Base-by-base conservation (phyloP, 2,329 filamentous ascomycete genomes). In the Pestalotiopsis sp. region DNA sequence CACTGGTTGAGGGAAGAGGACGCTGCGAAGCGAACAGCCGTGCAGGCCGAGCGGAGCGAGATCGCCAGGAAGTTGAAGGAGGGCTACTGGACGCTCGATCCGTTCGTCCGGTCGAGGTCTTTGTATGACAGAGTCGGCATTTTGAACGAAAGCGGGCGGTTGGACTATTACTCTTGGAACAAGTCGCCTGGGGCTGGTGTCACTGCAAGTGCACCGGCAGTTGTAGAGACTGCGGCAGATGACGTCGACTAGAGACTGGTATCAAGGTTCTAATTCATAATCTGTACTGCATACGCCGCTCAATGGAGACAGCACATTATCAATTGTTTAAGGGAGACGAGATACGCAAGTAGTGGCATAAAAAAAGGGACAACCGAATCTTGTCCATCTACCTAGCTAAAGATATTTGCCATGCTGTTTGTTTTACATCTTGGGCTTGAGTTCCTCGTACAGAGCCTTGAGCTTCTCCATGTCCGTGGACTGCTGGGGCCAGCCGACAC, bases 31-130 rank as follows among this genome's bases (percentile, higher is more conserved):
- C 80, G 81, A 57, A 81, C 81, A 26, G 78, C 82, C 7, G 77
- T 88, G 64, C 86, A 88, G 76, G 80, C 82, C 61, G 86, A 88
- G 78, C 84, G 94, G 67, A 82, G 88, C 48, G 80, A 82, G 2
- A 75, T 96, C 35, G 90, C 92, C 2, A 84, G 84, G 64, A 81
- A 87, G 70, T 76, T 98, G 73, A 85, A 85, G 69, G 84, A 86
- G 61, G 92, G 92, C 73, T 99, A 98, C 81, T 99, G 96, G 95
- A 85, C 86, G 52, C 79, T 98, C 65, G 96, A 99, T 80, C 94
- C 94, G 0, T 97, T 95, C 78, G 78, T 98, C 38, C 86, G 96
- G 52, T 93, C 94, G 13, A 86, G 91, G 74, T 92, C 90, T n/a
- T 80, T 93, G 69, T 98, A 97, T 74, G 96, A 99, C 78, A 88